Percentiles rank a stretch among this genome's conserved stretches.
phyloP scores from a whole-genome alignment of 2,329 filamentous ascomycete genomes.

The Pseudocercospora macadamiae region DNA sequence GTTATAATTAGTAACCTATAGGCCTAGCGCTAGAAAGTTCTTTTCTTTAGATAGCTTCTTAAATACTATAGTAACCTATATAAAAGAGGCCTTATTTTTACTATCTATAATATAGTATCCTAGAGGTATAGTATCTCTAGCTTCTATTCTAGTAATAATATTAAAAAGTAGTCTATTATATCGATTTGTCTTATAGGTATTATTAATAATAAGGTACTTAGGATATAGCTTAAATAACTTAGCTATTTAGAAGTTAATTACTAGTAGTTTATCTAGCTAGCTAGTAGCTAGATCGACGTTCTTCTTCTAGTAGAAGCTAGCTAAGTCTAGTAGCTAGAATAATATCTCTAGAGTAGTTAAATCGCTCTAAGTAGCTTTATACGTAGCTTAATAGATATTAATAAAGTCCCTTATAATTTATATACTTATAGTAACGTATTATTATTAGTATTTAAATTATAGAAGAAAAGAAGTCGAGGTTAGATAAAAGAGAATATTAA shows the following conservation, averaged over 20 bases:
- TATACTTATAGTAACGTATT: not conserved
- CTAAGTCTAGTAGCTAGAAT: not conserved
- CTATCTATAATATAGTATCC: not conserved
- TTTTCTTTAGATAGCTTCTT: not conserved
- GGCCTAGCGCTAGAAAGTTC: not conserved
- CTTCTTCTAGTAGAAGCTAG: not conserved
- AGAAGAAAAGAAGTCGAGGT: not conserved
- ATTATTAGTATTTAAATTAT: not conserved
- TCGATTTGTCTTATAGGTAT: not conserved
- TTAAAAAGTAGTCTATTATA: not conserved
- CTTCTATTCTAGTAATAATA: not conserved
- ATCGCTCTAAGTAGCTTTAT: not conserved
- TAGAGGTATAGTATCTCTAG: not conserved
- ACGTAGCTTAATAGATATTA: not conserved
- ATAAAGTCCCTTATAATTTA: not conserved
- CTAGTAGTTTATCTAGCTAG: not conserved
- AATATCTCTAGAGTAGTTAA: not conserved
- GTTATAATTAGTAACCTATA: not conserved
- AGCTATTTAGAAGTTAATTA: not conserved
- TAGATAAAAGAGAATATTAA: too few relatives aligned
- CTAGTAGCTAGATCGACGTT: too few relatives aligned
- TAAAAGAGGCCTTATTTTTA: not conserved
- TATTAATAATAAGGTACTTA: conserved; percentile 1
- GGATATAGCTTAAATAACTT: not conserved
- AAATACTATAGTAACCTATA: not conserved